Evolutionary conservation across 140 eudicot genomes (phyloP).

Genomic region (Anethum foeniculum): DNA sequence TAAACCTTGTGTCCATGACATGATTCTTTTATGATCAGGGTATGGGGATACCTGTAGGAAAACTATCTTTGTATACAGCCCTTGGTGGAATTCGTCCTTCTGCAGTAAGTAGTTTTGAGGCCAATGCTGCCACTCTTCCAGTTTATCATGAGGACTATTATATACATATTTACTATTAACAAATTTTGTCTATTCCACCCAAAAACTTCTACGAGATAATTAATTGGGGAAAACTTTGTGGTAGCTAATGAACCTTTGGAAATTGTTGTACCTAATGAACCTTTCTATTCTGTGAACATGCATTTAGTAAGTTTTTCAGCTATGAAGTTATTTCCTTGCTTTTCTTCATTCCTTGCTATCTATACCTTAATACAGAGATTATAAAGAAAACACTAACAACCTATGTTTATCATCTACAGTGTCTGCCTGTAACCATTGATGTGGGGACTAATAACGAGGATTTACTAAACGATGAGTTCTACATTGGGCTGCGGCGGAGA

Average conservation of each 20-base stretch:
- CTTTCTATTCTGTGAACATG: not conserved
- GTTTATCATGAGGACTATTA: not conserved
- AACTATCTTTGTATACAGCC: constrained; percentile 12
- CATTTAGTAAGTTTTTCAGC: not conserved
- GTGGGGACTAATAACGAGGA: constrained; percentile 84
- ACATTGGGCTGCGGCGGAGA: constrained; percentile 77
- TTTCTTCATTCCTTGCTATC: not conserved
- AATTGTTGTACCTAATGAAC: not conserved
- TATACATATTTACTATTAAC: not conserved
- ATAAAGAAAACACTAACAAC: not conserved
- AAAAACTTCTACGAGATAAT: not conserved
- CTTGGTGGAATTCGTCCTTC: constrained; percentile 16
- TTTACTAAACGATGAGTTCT: constrained; percentile 72
- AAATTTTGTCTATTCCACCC: not conserved
- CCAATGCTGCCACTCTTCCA: not conserved
- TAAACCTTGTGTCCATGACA: not conserved
- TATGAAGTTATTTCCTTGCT: not conserved
- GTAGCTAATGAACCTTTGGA: not conserved
- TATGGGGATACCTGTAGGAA: constrained; percentile 15
- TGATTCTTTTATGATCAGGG: constrained; percentile 8
- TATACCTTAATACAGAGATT: not conserved
- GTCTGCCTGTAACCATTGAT: constrained; percentile 84
- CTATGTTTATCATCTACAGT: constrained; percentile 33
- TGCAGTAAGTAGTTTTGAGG: constrained; percentile 1
- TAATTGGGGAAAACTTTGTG: not conserved